A percentile compares a stretch with the other conserved stretches of the same genome.
Evolutionary conservation across 1,284 basidiomycete species (phyloP).

Genomic region (Irpex rosettiformis): DNA sequence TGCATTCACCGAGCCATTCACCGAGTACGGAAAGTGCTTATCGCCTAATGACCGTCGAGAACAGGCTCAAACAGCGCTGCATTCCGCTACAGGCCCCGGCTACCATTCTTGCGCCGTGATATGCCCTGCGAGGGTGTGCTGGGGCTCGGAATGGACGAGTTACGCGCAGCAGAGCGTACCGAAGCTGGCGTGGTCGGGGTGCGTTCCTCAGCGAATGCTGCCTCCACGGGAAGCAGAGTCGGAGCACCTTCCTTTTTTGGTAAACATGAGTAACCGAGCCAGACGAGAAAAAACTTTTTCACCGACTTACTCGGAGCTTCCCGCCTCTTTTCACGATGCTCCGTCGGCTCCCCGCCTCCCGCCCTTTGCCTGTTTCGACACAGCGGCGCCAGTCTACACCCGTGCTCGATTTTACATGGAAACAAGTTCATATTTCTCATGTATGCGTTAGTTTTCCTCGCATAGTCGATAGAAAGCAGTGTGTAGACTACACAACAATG

Average conservation of each 20-base stretch:
- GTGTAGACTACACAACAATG: not conserved
- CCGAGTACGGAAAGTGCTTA: conserved; percentile 47
- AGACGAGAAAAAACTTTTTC: conserved; percentile 23
- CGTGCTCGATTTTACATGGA: no score
- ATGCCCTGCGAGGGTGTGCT: not conserved
- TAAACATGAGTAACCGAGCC: conserved; percentile 23
- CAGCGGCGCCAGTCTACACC: not conserved
- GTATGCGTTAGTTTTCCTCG: no score
- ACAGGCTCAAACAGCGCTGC: not conserved
- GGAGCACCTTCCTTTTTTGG: conserved; percentile 2
- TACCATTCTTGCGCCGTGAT: conserved; percentile 4
- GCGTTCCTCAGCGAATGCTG: not conserved
- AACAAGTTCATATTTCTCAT: no score
- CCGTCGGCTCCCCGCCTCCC: conserved; percentile 14
- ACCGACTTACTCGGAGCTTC: conserved; percentile 20
- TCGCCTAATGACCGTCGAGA: conserved; percentile 11
- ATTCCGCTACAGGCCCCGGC: conserved; percentile 8
- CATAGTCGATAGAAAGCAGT: not conserved
- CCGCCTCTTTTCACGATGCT: conserved; percentile 2
- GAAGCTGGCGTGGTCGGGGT: not conserved
- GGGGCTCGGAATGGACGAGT: not conserved
- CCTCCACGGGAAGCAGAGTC: not conserved
- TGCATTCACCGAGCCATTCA: conserved; percentile 60
- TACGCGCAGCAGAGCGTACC: not conserved
- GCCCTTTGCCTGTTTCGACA: conserved; percentile 12